Base-by-base conservation (phyloP, 345 rosid species). In the Dipteronia dyeriana region DNA sequence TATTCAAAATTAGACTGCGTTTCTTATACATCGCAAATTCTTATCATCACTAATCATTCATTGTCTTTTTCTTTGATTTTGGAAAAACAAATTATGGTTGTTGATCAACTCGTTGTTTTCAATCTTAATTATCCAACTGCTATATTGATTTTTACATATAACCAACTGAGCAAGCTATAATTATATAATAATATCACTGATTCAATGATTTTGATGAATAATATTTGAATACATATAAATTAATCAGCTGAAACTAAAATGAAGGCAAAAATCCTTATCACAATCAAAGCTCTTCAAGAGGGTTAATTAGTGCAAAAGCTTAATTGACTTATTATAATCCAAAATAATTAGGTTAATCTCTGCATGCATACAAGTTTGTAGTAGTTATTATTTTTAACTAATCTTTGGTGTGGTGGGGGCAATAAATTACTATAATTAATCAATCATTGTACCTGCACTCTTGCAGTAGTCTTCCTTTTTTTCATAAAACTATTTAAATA, bases 91-190 rank as follows among this genome's bases (percentile, higher is more conserved):
- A 9, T 7, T 20, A 68, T 43, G 71, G 71, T 70, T 70, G 75
- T 56, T 71, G 38, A 34, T 34, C 75, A 71, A 71, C 75, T 31
- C 65, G 22, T 70, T 26, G 22, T 51, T 49, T 70, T 20, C 61
- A 14, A n/a, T 71, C 64, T 71, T 31, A 71, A 53, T 56, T 43
- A 71, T 31, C 64, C 65, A 71, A 71, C 75, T 53, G 29, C 75
- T 11, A 19, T 6, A 49, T 49, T 49, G 16, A 14, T 7, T 49
- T 2, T 49, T 49, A 49, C 54, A 49, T 49, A 14, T 13, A 49
- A 49, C 19, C 19, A 13, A 49, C 13, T 49, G 54, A 49, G 54
- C 54, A 49, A 49, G 19, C 54, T 49, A 49, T 49, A 49, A 49
- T 49, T 49, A 49, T 49, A 13, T 49, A 49, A 49, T 49, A 3